These are phyloP conservation scores for Colletotrichum nymphaeae DNA, from an alignment of 2,329 filamentous ascomycete genomes.

Conservation along the genomic window DNA sequence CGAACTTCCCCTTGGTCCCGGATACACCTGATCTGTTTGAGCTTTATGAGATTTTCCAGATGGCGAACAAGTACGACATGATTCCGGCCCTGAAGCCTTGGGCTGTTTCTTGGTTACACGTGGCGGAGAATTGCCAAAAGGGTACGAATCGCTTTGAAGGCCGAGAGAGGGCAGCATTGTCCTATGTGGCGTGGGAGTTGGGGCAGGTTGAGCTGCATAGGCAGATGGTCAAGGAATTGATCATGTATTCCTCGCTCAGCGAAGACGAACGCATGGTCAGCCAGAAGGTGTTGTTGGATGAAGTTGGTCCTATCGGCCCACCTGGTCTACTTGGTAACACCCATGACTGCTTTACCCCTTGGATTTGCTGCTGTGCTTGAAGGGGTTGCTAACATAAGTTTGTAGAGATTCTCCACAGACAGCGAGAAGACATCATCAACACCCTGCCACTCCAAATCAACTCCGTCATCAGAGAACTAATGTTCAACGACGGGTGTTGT, in stretches of 20 bases:
- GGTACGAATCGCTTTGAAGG: too few relatives aligned
- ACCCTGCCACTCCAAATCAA: not conserved
- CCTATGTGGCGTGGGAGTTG: slow-evolving; percentile 15
- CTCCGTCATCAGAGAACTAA: not conserved
- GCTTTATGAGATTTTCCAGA: slow-evolving; percentile 12
- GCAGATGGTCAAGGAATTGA: slow-evolving; percentile 3
- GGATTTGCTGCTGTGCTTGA: too few relatives aligned
- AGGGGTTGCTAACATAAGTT: not conserved
- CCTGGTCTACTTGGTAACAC: slow-evolving; percentile 1
- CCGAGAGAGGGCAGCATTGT: not conserved
- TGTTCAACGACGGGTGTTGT: not conserved
- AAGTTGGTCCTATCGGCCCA: slow-evolving; percentile 7
- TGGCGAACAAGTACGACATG: slow-evolving; percentile 29
- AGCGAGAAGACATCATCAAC: not conserved
- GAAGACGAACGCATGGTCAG: not conserved
- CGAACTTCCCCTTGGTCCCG: slow-evolving; percentile 5
- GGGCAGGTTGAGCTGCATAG: slow-evolving; percentile 11
- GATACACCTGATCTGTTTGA: not conserved
- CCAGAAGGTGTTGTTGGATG: slow-evolving; percentile 1
- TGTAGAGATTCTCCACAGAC: not conserved
- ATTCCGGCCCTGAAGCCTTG: slow-evolving; percentile 15
- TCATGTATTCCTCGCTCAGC: not conserved
- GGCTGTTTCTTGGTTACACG: slow-evolving; percentile 1
- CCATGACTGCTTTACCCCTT: too few relatives aligned
- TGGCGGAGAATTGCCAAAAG: not conserved